A percentile compares a stretch with the other conserved stretches of the same genome.
phyloP scores from a whole-genome alignment of 106 monocot species.

The Dactylorhiza incarnata region DNA sequence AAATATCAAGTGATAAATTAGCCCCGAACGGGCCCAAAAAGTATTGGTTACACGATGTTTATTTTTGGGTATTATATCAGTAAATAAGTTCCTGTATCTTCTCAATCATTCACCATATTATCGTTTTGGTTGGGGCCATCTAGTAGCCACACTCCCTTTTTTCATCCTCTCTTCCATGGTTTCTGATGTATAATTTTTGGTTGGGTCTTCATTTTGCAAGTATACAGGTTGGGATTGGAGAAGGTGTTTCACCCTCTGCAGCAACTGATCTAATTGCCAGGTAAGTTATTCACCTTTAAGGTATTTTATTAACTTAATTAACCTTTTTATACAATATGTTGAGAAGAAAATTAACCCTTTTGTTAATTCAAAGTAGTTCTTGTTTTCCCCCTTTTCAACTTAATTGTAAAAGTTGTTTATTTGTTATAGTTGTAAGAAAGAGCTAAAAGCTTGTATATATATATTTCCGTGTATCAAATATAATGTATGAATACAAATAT shows the following conservation, averaged over 20 bases:
- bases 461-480: too few relatives aligned
- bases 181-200: not conserved
- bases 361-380: not conserved
- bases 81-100: not conserved
- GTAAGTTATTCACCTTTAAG: constrained; percentile 27
- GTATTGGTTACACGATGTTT: too few relatives aligned
- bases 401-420: not conserved
- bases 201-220: constrained; percentile 15
- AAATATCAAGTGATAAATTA: too few relatives aligned
- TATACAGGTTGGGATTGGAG: constrained; percentile 91
- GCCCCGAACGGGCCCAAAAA: too few relatives aligned
- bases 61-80: not conserved
- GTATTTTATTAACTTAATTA: not conserved
- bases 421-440: not conserved
- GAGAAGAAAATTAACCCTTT: too few relatives aligned
- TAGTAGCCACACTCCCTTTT: not conserved
- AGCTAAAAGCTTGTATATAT: too few relatives aligned
- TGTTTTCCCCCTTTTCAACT: not conserved
- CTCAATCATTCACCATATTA: not conserved
- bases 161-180: not conserved
- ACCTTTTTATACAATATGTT: not conserved
- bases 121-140: not conserved
- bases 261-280: constrained; percentile 97
- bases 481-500: too few relatives aligned
- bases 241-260: constrained; percentile 98